Base-by-base conservation (phyloP, 2,329 filamentous ascomycete genomes). In the Xylariaceae sp. region DNA sequence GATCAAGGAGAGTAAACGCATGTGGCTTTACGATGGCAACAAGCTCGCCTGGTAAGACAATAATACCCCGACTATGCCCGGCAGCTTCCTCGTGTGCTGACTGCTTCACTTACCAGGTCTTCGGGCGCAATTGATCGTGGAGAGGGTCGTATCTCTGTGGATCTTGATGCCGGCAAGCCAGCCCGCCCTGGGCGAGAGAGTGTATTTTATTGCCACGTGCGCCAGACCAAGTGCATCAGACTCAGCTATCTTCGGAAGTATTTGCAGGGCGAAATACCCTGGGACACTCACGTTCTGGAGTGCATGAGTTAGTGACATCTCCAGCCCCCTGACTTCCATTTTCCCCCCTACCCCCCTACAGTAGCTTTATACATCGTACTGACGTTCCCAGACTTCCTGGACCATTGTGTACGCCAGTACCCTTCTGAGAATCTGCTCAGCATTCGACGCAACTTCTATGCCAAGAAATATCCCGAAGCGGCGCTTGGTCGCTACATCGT, bases 401-500 rank as follows among this genome's bases (percentile, higher is more conserved):
- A 98, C 43, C 92, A 98, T 52, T 66, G 90, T 6, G 67, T 98
- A 35, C 84, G 92, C 4, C 78, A 94, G 56, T 70, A 64, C n/a
- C 87, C 92, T 0, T 80, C 80, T 0, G 63, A 77, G 48, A 61
- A 68, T 2, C 77, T 86, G 49, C 67, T 80, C 0, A 60, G 77
- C 0, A 83, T 95, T 58, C 90, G 87, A 57, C 77, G 89, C 10
- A 86, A 80, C 6, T 94, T 94, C 53, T 96, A 93, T 59, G 64
- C 76, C 24, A 60, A 63, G 1, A 46, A 63, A 1, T 70, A 70
- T 2, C 52, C 68, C 15, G 59, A 64, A 0, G 59, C 55, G 5
- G 59, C 68, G 3, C 70, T 94, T n/a, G 72, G 78, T 21, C 63
- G 70, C 15, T 77, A 69, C 36, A 67, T 92, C 3, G 77, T 88